Conservation (phyloP, 2,329 filamentous ascomycete genomes). For the Colletotrichum truncatum region DNA sequence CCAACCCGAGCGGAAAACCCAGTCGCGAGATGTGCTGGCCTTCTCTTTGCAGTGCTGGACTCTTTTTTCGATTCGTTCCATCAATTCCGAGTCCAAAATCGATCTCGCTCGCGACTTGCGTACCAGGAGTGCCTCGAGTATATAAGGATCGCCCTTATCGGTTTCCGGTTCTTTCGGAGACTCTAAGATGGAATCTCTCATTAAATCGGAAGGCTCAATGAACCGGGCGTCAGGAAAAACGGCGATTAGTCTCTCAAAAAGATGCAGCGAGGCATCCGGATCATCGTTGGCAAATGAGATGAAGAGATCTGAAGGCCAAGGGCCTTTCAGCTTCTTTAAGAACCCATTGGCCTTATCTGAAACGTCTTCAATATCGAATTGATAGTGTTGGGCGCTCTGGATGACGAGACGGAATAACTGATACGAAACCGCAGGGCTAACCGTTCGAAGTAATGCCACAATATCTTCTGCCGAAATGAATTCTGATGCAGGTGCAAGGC, state of each 20-base stretch:
- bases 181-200: not conserved
- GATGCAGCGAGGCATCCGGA: not conserved
- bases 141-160: not conserved
- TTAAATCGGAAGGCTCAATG: not conserved
- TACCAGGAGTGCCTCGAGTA: not conserved
- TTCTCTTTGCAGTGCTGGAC: slow-evolving; percentile 34
- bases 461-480: not conserved
- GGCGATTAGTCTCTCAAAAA: not conserved
- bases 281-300: not conserved
- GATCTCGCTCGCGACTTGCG: not conserved
- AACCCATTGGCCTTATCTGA: not conserved
- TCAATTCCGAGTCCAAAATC: not conserved
- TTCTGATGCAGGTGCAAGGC: not conserved
- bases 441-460: not conserved
- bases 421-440: slow-evolving; percentile 27
- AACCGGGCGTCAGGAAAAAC: not conserved
- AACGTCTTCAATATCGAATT: slow-evolving; percentile 35
- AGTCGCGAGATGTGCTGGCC: slow-evolving; percentile 34
- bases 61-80: not conserved
- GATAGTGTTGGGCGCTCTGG: slow-evolving; percentile 27
- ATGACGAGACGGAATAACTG: slow-evolving; percentile 35
- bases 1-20: slow-evolving; percentile 36
- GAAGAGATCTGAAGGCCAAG: slow-evolving; percentile 10
- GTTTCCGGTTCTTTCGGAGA: not conserved
- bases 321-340: slow-evolving; percentile 8